A percentile compares a stretch with the other conserved stretches of the same genome.
Conservation (phyloP, 148 eudicot genomes). For the Nyssa sinensis region DNA sequence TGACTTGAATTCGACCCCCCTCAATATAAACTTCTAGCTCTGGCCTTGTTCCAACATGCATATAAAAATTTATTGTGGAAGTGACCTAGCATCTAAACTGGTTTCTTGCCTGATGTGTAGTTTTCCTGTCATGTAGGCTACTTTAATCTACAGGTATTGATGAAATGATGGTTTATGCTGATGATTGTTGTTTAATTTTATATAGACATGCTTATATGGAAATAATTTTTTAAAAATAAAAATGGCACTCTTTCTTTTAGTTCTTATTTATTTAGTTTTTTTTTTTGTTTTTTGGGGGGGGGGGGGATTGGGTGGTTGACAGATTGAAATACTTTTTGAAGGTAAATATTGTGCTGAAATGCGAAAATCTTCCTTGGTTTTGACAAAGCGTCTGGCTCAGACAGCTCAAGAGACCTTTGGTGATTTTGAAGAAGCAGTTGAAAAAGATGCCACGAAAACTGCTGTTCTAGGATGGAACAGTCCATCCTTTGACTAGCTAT, state of each 20-base stretch:
- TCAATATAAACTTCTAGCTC: too few species aligned
- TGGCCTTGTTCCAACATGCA: not conserved
- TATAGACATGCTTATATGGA: too few species aligned
- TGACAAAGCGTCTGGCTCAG: slow-evolving; percentile 87
- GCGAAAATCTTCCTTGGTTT: slow-evolving; percentile 63
- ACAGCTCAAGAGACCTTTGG: slow-evolving; percentile 89
- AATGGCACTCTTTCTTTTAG: not conserved
- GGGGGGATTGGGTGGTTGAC: slow-evolving; percentile 3
- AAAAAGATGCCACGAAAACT: slow-evolving; percentile 92
- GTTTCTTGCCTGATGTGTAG: too few species aligned
- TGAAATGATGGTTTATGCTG: too few species aligned
- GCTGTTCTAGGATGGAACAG: slow-evolving; percentile 93
- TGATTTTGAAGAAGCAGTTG: slow-evolving; percentile 95
- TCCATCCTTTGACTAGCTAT: slow-evolving; percentile 96
- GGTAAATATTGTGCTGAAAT: slow-evolving; percentile 71
- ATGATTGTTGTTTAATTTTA: too few species aligned
- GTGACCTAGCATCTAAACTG: too few species aligned
- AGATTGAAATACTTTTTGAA: slow-evolving; percentile 68
- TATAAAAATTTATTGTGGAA: too few species aligned
- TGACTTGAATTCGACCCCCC: too few species aligned
- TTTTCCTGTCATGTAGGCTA: not conserved
- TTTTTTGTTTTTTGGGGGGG: too few species aligned
- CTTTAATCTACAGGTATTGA: too few species aligned
- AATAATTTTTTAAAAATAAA: not conserved
- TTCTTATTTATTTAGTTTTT: not conserved